Conservation (phyloP, 2,329 filamentous ascomycete species). For the Trichoderma sp. region DNA sequence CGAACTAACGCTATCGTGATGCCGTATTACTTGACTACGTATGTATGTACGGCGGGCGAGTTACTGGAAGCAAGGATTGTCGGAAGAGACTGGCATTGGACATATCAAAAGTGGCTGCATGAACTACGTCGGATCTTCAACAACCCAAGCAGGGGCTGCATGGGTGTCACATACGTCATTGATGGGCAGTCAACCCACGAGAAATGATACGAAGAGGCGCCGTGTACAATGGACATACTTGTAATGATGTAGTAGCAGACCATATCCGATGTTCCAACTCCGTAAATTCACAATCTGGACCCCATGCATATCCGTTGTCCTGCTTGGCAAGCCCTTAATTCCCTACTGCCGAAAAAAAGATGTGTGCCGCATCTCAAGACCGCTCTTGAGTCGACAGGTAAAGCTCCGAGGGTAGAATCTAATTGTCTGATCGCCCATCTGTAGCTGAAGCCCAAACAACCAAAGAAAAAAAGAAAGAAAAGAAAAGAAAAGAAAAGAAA, state of each 20-base stretch:
- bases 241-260: neutral
- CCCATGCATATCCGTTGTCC: constrained; percentile 32
- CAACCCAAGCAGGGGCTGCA: neutral
- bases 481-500: neutral
- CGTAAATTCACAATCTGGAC: constrained; percentile 18
- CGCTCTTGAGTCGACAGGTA: constrained; percentile 29
- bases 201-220: neutral
- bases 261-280: constrained; percentile 19
- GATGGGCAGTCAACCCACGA: neutral
- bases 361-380: constrained; percentile 25
- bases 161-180: neutral
- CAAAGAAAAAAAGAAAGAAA: constrained; percentile 10
- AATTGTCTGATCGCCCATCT: constrained; percentile 27
- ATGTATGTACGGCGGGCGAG: neutral
- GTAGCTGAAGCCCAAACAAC: constrained; percentile 12
- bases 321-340: constrained; percentile 28
- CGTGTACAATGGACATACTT: neutral
- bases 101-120: neutral
- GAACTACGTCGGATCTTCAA: neutral
- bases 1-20: neutral
- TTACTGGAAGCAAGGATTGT: neutral
- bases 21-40: constrained; percentile 1
- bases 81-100: neutral
- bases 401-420: constrained; percentile 28
- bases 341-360: constrained; percentile 19